Percentiles rank a stretch among this genome's conserved stretches.
phyloP scores from a whole-genome alignment of 179 eudicot genomes.

The Corrigiola litoralis region DNA sequence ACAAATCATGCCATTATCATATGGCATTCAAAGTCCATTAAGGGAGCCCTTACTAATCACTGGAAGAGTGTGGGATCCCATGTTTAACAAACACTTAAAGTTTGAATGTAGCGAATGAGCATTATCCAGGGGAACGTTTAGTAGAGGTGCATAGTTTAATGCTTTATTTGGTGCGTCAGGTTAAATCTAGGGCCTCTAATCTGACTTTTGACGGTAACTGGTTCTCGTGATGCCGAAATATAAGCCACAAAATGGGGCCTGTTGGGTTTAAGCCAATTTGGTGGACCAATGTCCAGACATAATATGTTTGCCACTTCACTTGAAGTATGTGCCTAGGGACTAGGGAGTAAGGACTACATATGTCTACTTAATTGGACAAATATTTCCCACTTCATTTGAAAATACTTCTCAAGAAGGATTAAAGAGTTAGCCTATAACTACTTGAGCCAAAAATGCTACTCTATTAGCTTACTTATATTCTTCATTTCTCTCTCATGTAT shows the following conservation, averaged over 20 bases:
- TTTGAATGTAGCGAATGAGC: neutral
- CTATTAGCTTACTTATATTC: neutral
- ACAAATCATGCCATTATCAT: slow-evolving; percentile 4
- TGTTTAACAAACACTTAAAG: slow-evolving; percentile 12
- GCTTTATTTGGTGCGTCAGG: neutral
- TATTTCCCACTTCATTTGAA: slow-evolving; percentile 8
- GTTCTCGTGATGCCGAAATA: slow-evolving; percentile 19
- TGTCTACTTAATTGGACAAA: too few relatives aligned
- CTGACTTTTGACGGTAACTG: slow-evolving; percentile 15
- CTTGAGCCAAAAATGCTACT: neutral
- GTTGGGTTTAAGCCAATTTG: slow-evolving; percentile 13
- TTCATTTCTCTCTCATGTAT: too few relatives aligned
- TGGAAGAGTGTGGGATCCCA: slow-evolving; percentile 11
- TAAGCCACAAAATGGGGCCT: slow-evolving; percentile 25
- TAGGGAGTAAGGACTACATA: too few relatives aligned
- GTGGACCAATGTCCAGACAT: slow-evolving; percentile 9
- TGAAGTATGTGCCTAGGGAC: slow-evolving; percentile 1
- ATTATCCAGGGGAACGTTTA: neutral
- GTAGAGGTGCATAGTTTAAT: neutral
- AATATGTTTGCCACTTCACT: slow-evolving; percentile 25
- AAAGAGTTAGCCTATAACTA: too few relatives aligned
- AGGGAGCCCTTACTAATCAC: slow-evolving; percentile 2
- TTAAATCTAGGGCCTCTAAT: slow-evolving; percentile 9
- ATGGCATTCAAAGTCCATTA: slow-evolving; percentile 9
- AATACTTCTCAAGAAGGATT: too few relatives aligned